Percentiles rank a stretch among this genome's conserved stretches.
These are phyloP conservation scores for Myxozyma udenii DNA, from an alignment of 805 yeast species.

Conservation along the genomic window DNA sequence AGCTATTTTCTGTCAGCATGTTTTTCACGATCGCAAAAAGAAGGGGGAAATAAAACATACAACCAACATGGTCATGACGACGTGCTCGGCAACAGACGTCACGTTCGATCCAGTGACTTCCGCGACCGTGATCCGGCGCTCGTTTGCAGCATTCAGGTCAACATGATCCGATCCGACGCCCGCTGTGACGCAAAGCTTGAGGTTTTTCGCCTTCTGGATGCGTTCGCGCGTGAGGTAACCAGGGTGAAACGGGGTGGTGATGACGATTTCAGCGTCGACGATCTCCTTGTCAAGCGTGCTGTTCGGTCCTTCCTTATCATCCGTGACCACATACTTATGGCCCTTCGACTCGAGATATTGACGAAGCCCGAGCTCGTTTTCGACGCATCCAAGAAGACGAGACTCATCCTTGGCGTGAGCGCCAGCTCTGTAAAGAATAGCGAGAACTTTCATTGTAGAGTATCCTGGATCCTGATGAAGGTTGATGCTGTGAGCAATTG, in stretches of 20 bases:
- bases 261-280: constrained; percentile 68
- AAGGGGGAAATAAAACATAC: constrained; percentile 13
- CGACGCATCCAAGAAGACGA: constrained; percentile 64
- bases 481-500: too few species aligned
- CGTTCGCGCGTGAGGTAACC: constrained; percentile 69
- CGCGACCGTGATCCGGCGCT: constrained; percentile 59
- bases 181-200: constrained; percentile 70
- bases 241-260: constrained; percentile 82
- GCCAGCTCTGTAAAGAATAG: constrained; percentile 38
- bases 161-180: constrained; percentile 85
- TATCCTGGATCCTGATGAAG: not conserved
- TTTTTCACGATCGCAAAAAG: not conserved
- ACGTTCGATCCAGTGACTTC: constrained; percentile 85
- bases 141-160: constrained; percentile 66
- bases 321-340: constrained; percentile 62
- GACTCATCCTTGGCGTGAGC: constrained; percentile 58
- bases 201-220: constrained; percentile 64
- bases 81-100: constrained; percentile 78
- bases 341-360: constrained; percentile 63
- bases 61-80: constrained; percentile 65
- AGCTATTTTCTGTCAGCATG: constrained; percentile 34
- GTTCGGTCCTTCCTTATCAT: constrained; percentile 62
- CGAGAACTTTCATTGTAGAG: constrained; percentile 35
- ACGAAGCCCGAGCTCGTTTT: constrained; percentile 71
- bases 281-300: constrained; percentile 62